These are phyloP conservation scores for Euptelea pleiosperma DNA, from an alignment of 164 flowering plant species.

Conservation along the genomic window DNA sequence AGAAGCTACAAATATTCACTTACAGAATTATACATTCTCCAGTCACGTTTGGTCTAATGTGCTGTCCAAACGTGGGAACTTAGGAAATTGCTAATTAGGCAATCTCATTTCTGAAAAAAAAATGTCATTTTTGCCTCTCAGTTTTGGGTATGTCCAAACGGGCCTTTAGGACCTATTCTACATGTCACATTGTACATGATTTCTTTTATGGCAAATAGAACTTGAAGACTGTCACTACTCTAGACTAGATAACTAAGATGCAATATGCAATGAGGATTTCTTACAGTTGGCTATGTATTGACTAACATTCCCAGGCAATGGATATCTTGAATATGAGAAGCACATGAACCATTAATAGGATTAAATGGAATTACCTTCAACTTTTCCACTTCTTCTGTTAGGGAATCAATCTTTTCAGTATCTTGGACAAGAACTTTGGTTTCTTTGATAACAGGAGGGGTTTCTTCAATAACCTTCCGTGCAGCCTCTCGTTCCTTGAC, in stretches of 20 bases:
- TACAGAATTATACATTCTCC: not conserved
- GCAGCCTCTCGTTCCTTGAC: slow-evolving; percentile 54
- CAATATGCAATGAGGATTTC: not conserved
- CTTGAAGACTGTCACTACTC: no score
- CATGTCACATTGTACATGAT: not conserved
- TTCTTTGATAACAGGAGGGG: slow-evolving; percentile 45
- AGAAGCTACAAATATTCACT: not conserved
- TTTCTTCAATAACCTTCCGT: slow-evolving; percentile 49
- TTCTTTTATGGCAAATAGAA: not conserved
- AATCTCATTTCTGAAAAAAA: no score
- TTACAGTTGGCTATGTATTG: not conserved
- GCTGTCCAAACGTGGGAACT: slow-evolving; percentile 4
- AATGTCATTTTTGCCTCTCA: no score
- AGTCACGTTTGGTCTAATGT: not conserved
- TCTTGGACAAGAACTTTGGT: slow-evolving; percentile 48
- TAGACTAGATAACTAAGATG: no score
- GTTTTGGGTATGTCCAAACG: not conserved
- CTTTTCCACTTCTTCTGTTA: slow-evolving; percentile 53
- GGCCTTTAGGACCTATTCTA: not conserved
- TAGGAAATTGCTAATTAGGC: no score
- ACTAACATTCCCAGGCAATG: not conserved
- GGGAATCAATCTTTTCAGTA: slow-evolving; percentile 46
- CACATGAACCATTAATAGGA: slow-evolving; percentile 1
- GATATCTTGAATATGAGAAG: not conserved
- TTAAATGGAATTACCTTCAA: slow-evolving; percentile 55